A percentile compares a stretch with the other conserved stretches of the same genome.
These are phyloP conservation scores for Cordyceps fumosorosea DNA, from an alignment of 2,329 filamentous ascomycete species.

Conservation along the genomic window DNA sequence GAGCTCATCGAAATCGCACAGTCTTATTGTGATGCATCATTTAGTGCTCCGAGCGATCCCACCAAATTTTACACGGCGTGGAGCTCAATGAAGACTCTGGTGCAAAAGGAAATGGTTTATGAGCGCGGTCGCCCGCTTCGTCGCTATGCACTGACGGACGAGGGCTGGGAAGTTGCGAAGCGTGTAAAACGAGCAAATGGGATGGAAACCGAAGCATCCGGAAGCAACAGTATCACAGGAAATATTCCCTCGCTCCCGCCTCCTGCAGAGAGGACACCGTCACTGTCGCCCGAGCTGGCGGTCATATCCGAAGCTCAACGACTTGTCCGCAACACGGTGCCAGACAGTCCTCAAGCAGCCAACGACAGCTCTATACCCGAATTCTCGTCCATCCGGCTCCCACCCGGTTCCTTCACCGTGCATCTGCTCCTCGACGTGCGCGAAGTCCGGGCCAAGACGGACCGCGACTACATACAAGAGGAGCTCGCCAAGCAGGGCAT, in stretches of 20 bases:
- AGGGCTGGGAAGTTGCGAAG: conserved; percentile 68
- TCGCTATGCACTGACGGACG: conserved; percentile 66
- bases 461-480: conserved; percentile 70
- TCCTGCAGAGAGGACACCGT: conserved; percentile 11
- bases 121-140: conserved; percentile 62
- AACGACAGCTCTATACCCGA: conserved; percentile 29
- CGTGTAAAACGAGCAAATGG: conserved; percentile 51
- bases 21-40: conserved; percentile 65
- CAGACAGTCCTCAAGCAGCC: conserved; percentile 1
- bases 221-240: background rate
- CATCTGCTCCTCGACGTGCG: conserved; percentile 68
- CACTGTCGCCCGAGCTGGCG: conserved; percentile 17
- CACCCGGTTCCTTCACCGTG: conserved; percentile 62
- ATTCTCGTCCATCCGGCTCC: conserved; percentile 55
- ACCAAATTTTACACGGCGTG: conserved; percentile 72
- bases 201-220: conserved; percentile 24
- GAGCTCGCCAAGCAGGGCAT: conserved; percentile 62
- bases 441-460: conserved; percentile 64
- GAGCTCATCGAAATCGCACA: conserved; percentile 65
- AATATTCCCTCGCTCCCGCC: conserved; percentile 7
- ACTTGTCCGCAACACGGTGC: conserved; percentile 2
- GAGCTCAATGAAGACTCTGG: conserved; percentile 73
- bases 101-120: conserved; percentile 67
- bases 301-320: conserved; percentile 7
- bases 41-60: conserved; percentile 59